Evolutionary conservation across 1,139 yeast species (phyloP), one percentile per base, ranked within the genome.

Genomic region (Magnusiomyces ingens): DNA sequence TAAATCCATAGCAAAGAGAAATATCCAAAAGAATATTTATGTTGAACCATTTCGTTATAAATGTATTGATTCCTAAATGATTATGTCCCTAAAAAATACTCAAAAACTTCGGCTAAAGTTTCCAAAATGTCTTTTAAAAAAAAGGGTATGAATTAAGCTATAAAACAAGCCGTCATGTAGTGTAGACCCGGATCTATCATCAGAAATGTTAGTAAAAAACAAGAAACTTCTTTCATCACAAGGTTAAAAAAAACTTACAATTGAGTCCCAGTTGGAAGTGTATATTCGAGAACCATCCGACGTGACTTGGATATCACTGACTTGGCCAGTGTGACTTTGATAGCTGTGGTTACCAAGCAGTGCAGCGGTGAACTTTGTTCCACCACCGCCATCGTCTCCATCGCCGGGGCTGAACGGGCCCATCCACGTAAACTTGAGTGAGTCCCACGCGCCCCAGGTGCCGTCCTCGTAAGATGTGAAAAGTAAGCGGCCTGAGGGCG

Each of bases 371-470:
- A 26, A 38, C 10, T 10, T 38, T 5, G 32, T 26, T 8, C 32
- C 32, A 26, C 32, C 32, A 8, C 45, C 45, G 3, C 45, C 32
- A 43, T 26, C 32, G 32, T 26, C 32, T 26, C 32, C 32, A 8
- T 26, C 32, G 8, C 32, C 32, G 8, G 32, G 32, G n/a, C 43
- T 40, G 6, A 17, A 40, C 3, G 43, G 43, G 1, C 90, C 91
- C 3, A 88, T 79, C 36, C 85, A 72, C 55, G 79, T 81, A 17
- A 81, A 82, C 57, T 79, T 81, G 40, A 90, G 71, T 1, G 81
- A 73, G 65, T 90, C 98, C 95, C 96, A 87, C 2, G 86, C 76
- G 26, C 85, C 72, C 60, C 93, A 82, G 1, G 87, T 84, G 49
- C 80, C 78, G 57, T 88, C 94, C 0, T 90, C 81, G 67, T 87